Evolutionary conservation across 2,329 filamentous ascomycete species (phyloP).

Genomic region (Paracorniculantispora psalliotae): DNA sequence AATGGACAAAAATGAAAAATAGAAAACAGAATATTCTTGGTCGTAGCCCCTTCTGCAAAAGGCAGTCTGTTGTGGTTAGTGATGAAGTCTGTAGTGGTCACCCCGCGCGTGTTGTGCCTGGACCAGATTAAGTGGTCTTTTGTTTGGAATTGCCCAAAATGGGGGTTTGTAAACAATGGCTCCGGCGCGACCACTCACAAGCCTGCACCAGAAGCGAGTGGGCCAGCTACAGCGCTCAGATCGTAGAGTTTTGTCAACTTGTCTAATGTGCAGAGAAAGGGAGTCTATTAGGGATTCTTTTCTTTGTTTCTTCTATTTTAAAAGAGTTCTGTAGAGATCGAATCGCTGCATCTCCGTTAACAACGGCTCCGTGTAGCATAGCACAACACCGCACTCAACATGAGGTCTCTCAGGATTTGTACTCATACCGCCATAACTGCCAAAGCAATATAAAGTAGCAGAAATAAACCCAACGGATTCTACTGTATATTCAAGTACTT

Average conservation of each 20-base stretch:
- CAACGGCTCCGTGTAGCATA: not conserved
- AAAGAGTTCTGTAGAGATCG: too few species aligned
- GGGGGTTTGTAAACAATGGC: constrained; percentile 37
- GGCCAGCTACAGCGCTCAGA: not conserved
- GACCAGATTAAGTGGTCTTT: constrained; percentile 12
- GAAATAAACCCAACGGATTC: too few species aligned
- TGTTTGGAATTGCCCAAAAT: constrained; percentile 37
- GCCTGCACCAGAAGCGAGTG: not conserved
- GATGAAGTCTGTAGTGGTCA: constrained; percentile 11
- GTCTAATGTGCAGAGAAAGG: not conserved
- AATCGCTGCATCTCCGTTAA: not conserved
- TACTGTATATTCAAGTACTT: not conserved
- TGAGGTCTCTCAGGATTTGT: too few species aligned
- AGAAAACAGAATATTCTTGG: not conserved
- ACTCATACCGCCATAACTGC: too few species aligned
- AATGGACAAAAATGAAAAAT: not conserved
- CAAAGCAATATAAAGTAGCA: too few species aligned
- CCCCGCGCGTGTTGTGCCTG: constrained; percentile 17
- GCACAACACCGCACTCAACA: not conserved
- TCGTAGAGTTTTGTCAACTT: not conserved
- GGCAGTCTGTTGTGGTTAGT: constrained; percentile 7
- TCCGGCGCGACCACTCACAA: constrained; percentile 6
- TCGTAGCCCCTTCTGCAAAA: not conserved
- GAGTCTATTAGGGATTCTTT: not conserved
- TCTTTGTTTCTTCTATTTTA: not conserved